Conservation (phyloP, 768 basidiomycete species). For the Naganishia friedmannii region DNA sequence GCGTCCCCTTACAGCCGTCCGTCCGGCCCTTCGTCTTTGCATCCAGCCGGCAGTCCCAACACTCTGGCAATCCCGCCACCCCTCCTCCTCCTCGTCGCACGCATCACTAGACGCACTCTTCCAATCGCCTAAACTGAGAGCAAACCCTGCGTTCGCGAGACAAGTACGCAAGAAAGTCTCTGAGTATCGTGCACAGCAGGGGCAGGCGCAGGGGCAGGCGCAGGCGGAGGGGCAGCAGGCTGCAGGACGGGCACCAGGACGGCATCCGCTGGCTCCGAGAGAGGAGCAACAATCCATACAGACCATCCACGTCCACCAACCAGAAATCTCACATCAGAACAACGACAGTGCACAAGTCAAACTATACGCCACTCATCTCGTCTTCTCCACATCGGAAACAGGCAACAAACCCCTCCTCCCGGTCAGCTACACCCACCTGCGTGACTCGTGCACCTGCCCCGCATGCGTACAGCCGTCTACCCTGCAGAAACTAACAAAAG, state of each 20-base stretch:
- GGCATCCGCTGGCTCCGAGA: neutral
- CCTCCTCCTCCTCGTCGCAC: too few species aligned
- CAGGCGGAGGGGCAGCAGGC: neutral
- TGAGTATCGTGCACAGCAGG: constrained; percentile 15
- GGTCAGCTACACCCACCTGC: constrained; percentile 61
- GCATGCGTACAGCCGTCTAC: constrained; percentile 74
- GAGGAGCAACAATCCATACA: neutral
- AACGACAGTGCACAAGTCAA: neutral
- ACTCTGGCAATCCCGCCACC: too few species aligned
- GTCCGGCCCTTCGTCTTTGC: neutral
- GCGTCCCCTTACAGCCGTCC: neutral
- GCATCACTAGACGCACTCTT: constrained; percentile 15
- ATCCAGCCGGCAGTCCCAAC: too few species aligned
- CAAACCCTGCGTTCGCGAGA: constrained; percentile 3
- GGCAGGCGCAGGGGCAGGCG: too few species aligned
- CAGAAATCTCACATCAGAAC: too few species aligned
- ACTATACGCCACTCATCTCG: neutral
- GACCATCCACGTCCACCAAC: too few species aligned
- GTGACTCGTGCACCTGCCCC: constrained; percentile 76
- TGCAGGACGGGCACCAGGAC: neutral
- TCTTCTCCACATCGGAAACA: neutral
- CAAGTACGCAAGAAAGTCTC: neutral
- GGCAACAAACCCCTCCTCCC: neutral
- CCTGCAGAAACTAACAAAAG: constrained; percentile 67
- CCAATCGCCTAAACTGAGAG: constrained; percentile 13